phyloP scores from a whole-genome alignment of 1,284 basidiomycete species.

The Ustilago xerochloae region DNA sequence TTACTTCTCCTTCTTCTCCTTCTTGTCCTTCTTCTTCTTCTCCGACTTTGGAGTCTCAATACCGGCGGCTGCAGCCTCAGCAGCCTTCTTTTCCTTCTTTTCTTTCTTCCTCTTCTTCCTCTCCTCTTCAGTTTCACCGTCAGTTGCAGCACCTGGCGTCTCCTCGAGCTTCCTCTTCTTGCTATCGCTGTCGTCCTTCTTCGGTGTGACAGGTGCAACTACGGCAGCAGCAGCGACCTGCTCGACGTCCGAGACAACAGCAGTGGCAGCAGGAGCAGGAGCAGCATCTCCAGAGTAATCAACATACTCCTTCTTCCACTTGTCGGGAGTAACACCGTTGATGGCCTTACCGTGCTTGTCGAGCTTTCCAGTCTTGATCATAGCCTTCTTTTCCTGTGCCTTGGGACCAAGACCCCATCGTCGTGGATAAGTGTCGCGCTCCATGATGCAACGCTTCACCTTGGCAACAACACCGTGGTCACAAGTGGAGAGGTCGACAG shows the following conservation, averaged over 20 bases:
- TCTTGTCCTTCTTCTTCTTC: conserved; percentile 63
- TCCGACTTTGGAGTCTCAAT: conserved; percentile 53
- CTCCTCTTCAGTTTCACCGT: conserved; percentile 65
- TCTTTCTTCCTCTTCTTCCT: conserved; percentile 67
- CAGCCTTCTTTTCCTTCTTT: conserved; percentile 67
- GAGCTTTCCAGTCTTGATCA: conserved; percentile 81
- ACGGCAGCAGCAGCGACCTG: conserved; percentile 42
- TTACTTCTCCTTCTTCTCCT: conserved; percentile 60
- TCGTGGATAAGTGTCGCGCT: conserved; percentile 96
- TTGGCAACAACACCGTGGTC: conserved; percentile 99
- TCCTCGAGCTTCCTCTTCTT: conserved; percentile 70
- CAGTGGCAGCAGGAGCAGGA: conserved; percentile 62
- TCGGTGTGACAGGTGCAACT: conserved; percentile 30
- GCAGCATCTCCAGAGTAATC: conserved; percentile 77
- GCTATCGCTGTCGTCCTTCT: conserved; percentile 59
- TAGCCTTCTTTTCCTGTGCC: conserved; percentile 96
- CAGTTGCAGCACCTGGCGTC: conserved; percentile 46
- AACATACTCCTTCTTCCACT: conserved; percentile 92
- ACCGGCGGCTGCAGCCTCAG: conserved; percentile 52
- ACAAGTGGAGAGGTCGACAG: conserved; percentile 95
- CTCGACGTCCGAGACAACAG: conserved; percentile 17
- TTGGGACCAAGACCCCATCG: conserved; percentile 98
- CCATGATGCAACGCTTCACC: conserved; percentile 99
- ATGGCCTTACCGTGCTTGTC: conserved; percentile 95
- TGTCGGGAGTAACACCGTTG: conserved; percentile 87